These are phyloP conservation scores for Gentiana straminea DNA, from an alignment of 257 asterid genomes.

Conservation along the genomic window DNA sequence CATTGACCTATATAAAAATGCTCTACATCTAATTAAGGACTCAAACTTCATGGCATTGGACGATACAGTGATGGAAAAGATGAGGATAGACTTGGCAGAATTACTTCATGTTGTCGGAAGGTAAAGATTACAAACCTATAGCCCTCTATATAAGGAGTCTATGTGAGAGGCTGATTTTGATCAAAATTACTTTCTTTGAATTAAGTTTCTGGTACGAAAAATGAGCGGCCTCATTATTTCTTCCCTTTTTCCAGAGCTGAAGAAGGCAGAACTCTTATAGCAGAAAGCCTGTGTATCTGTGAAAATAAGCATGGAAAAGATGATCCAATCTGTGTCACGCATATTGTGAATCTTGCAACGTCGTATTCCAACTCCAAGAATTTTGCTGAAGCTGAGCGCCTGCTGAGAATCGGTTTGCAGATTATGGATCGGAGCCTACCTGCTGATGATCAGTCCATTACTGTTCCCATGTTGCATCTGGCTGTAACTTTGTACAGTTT, in stretches of 20 bases:
- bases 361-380: conserved; percentile 77
- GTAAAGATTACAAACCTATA: conserved; percentile 21
- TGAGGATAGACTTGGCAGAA: conserved; percentile 84
- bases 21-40: background rate
- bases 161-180: no score
- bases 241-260: conserved; percentile 35
- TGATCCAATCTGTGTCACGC: conserved; percentile 64
- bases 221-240: conserved; percentile 6
- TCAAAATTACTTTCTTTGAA: no score
- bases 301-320: conserved; percentile 65
- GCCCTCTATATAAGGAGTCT: no score
- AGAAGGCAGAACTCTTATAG: conserved; percentile 71
- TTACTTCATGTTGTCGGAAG: conserved; percentile 80
- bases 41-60: conserved; percentile 4
- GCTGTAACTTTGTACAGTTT: conserved; percentile 64
- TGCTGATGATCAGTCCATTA: conserved; percentile 71
- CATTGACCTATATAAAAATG: background rate
- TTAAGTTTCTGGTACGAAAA: no score
- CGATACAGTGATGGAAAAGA: conserved; percentile 31
- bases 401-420: conserved; percentile 59
- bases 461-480: conserved; percentile 78
- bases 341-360: conserved; percentile 77
- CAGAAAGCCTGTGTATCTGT: conserved; percentile 53
- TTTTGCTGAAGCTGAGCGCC: conserved; percentile 80
- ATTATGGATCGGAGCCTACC: conserved; percentile 51